Conservation (phyloP, 768 basidiomycete genomes). For the Boletus bicolor region DNA sequence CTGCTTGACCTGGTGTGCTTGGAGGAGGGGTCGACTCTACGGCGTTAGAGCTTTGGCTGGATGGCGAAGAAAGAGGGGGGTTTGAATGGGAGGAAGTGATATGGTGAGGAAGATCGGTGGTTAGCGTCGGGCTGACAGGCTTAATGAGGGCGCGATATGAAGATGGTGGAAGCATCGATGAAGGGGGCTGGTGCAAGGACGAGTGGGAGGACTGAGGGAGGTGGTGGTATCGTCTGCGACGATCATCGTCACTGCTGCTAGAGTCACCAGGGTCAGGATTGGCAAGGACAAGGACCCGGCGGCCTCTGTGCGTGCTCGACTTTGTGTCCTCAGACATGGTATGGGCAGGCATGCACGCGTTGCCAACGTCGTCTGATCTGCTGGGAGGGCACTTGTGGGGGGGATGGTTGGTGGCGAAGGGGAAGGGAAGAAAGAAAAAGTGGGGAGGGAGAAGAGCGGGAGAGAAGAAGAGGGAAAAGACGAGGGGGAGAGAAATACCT, state of each 20-base stretch:
- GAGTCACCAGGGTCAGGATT: constrained; percentile 57
- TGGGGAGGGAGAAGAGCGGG: neutral
- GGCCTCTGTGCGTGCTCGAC: constrained; percentile 33
- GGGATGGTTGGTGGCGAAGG: neutral
- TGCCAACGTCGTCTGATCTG: constrained; percentile 26
- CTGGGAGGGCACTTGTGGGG: constrained; percentile 1
- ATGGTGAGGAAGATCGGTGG: constrained; percentile 36
- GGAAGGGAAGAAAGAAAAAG: neutral
- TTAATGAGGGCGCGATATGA: constrained; percentile 19
- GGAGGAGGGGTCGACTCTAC: constrained; percentile 72
- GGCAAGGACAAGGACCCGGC: constrained; percentile 52
- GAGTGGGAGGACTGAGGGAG: constrained; percentile 26
- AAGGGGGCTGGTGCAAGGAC: constrained; percentile 22
- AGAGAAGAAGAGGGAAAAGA: neutral
- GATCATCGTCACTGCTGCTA: constrained; percentile 39
- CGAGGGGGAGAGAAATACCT: constrained; percentile 11
- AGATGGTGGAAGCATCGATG: constrained; percentile 24
- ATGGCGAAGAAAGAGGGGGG: constrained; percentile 67
- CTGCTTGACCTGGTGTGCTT: constrained; percentile 54
- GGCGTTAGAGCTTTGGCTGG: constrained; percentile 58
- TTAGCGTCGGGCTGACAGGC: constrained; percentile 30
- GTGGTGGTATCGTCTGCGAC: constrained; percentile 9
- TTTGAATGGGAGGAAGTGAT: constrained; percentile 41
- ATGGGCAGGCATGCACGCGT: constrained; percentile 31
- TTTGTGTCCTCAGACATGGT: constrained; percentile 63